Base-by-base conservation (phyloP, 2,329 filamentous ascomycete genomes). In the Colletotrichum sp. region DNA sequence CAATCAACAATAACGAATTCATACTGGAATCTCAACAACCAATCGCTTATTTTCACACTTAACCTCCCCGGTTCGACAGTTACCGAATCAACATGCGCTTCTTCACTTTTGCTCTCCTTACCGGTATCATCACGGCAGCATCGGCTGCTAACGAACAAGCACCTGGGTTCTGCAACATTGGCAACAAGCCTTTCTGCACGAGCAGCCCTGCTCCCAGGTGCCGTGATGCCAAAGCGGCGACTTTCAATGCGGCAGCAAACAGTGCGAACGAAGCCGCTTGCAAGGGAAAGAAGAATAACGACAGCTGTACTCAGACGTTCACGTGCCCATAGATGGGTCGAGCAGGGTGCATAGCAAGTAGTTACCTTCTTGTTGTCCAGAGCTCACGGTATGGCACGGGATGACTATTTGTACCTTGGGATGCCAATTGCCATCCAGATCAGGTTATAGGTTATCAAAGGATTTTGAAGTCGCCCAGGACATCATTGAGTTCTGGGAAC, bases 101-200 rank as follows among this genome's bases (percentile, higher is more conserved):
- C 16, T 59, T 8, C 55, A 24, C n/a, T 28, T 15, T 59, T 59
- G 55, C 21, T 28, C 13, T 59, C 16, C 24, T 59, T 9, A 21
- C 24, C 16, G 12, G 55, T 10, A 9, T 59, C 15, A 59, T 28
- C 13, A 28, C 21, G 21, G 21, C 26, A 16, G 55, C 55, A 24
- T 26, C 55, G 15, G 55, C 55, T 59, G 55, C 55, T 9, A 59
- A 59, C 55, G 24, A 59, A 28, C 12, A 59, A 59, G 55, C 24
- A 24, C 55, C 55, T 1, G 55, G 55, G 13, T 59, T 59, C 55
- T 59, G 55, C 55, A 59, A 59, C 13, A 59, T 59, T 24, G 21
- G 24, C 16, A 15, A 59, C 13, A 59, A 59, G 21, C 13, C 55
- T 21, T 59, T 28, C 55, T 59, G 21, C 55, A 59, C 55, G 7